These are phyloP conservation scores for Colletotrichum gigasporum DNA, from an alignment of 2,329 filamentous ascomycete genomes.

Conservation along the genomic window DNA sequence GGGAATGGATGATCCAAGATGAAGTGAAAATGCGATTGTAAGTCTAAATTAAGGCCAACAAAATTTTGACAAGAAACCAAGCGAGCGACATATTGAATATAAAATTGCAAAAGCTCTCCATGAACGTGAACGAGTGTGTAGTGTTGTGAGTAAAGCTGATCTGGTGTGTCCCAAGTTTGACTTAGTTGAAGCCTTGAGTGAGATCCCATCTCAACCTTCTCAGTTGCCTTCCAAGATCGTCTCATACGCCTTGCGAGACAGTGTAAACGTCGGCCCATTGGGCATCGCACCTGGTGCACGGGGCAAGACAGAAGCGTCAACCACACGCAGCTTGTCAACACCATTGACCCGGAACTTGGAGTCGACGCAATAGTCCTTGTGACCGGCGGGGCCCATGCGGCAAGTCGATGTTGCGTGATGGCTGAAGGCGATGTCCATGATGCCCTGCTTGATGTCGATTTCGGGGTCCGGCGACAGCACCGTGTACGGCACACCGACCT, in stretches of 20 bases:
- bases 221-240: background rate
- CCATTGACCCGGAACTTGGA: slow-evolving; percentile 63
- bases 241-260: background rate
- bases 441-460: slow-evolving; percentile 53
- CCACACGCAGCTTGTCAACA: slow-evolving; percentile 62
- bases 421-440: slow-evolving; percentile 58
- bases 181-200: too few relatives aligned
- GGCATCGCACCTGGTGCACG: background rate
- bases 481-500: slow-evolving; percentile 36
- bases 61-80: too few relatives aligned
- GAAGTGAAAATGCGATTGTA: too few relatives aligned
- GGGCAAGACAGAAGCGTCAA: slow-evolving; percentile 67
- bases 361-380: slow-evolving; percentile 63
- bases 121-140: too few relatives aligned
- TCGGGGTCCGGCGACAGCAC: slow-evolving; percentile 40
- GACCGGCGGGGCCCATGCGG: slow-evolving; percentile 62
- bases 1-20: too few relatives aligned
- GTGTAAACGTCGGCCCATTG: background rate
- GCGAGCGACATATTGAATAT: too few relatives aligned
- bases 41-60: too few relatives aligned
- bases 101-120: too few relatives aligned
- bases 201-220: too few relatives aligned
- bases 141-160: too few relatives aligned
- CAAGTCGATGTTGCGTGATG: slow-evolving; percentile 66
- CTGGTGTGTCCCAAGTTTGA: too few relatives aligned